Evolutionary conservation across 2,329 filamentous ascomycete genomes (phyloP), one percentile per base, ranked within the genome.

Genomic region (Sclerotiophoma versabilis): DNA sequence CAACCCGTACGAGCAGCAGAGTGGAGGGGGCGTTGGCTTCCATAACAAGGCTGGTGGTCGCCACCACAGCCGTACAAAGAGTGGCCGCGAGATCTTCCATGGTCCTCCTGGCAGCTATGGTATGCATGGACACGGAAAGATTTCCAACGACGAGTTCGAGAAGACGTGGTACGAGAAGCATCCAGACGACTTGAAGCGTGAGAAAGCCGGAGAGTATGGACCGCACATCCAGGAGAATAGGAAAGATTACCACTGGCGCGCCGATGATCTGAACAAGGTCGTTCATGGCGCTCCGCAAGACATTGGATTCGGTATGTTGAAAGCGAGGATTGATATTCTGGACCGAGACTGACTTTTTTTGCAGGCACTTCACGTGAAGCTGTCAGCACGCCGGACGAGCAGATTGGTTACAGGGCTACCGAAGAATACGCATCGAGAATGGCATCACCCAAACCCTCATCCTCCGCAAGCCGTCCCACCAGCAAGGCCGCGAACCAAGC

Each of bases 101-200:
- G 83, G 85, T 22, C 93, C 93, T 0, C 90, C 92, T 3, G 93
- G 92, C 53, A 96, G 92, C 78, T 98, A 98, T 69, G 93, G 93
- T 58, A 84, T 96, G 49, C 93, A 96, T 68, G 92, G 93, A 37
- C 93, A 97, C 69, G 92, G 92, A 47, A 81, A 90, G 22, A 82
- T 84, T 15, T 82, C 88, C 3, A 85, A 86, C 51, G 91, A 96
- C 76, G 91, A 89, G 71, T 90, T 98, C 33, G 92, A 96, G 68
- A 91, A 90, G 77, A 90, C 90, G 22, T 97, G 96, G 84, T 96
- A 95, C 70, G 86, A 92, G 67, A 97, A 95, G 77, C 92, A 96
- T 69, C 93, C 93, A 0, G 91, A 97, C 37, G 84, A 85, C 62
- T 81, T 89, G 25, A 82, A 84, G 49, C 86, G 89, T 71, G 91